phyloP scores from a whole-genome alignment of 306 rosid species.

The Psophocarpus tetragonolobus region DNA sequence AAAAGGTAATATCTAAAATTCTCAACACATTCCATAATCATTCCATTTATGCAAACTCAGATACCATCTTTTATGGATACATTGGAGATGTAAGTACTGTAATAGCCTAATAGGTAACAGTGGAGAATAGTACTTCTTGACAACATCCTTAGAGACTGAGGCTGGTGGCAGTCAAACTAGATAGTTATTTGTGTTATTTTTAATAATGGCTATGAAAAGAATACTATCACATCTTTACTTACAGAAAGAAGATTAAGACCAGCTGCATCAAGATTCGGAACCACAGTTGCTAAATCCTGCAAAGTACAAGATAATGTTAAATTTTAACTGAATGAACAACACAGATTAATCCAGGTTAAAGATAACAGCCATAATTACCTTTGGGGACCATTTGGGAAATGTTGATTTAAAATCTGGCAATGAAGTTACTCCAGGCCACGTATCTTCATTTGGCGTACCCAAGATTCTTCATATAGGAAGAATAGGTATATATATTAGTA shows the following conservation, averaged over 20 bases:
- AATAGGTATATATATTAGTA: not conserved
- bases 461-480: constrained; percentile 62
- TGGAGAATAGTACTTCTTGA: not conserved
- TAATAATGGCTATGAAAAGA: constrained; percentile 4
- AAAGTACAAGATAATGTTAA: constrained; percentile 22
- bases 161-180: not conserved
- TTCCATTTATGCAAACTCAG: constrained; percentile 2
- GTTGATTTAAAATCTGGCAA: constrained; percentile 95
- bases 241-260: constrained; percentile 92
- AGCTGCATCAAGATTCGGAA: constrained; percentile 81
- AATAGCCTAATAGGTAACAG: not conserved
- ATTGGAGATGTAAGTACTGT: not conserved
- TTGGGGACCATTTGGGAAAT: constrained; percentile 89
- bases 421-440: constrained; percentile 98
- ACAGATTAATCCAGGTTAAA: constrained; percentile 6
- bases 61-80: not conserved
- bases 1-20: too few relatives aligned
- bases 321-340: constrained; percentile 8
- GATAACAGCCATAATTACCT: constrained; percentile 53
- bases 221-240: constrained; percentile 46
- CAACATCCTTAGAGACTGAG: not conserved
- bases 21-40: too few relatives aligned
- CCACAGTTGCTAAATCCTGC: constrained; percentile 79
- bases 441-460: constrained; percentile 95
- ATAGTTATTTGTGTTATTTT: not conserved